Evolutionary conservation across 139 green algal genomes (phyloP), one percentile per base, ranked within the genome.

Genomic region (Tetradesmus lagerheimii): DNA sequence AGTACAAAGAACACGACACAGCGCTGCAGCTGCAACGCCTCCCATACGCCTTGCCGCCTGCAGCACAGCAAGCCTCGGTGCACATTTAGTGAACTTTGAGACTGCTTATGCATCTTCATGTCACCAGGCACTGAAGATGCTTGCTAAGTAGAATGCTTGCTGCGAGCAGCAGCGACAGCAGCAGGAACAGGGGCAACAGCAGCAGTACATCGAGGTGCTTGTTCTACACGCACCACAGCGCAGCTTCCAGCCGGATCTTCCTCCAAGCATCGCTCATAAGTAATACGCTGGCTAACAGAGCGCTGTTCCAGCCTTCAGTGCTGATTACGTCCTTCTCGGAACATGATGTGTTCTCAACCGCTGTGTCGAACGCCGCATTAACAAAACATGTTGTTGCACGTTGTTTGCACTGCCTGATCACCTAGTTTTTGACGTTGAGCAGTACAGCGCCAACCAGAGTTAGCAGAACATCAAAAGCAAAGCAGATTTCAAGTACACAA

Each of bases 21-120:
- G 25, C 88, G 41, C 67, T 91, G 88, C 88, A 91, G 64, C 57
- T 91, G 88, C 80, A 91, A 47, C 6, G 88, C 88, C 20, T 91
- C 88, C 39, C 80, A 84, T 2, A 88, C 64, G 31, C 88, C 88
- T 29, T 57, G 43, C 14, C n/a, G 85, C 88, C 88, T 91, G 87
- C 87, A 79, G 14, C 8, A 23, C 38, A 67, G 38, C 38, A 27
- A 29, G 14, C 37, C 77, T 62, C 47, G 20, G 47, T 62, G 47
- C 8, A 1, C 47, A 62, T 23, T 62, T 14, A 62, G n/a, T n/a
- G n/a, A n/a, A n/a, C n/a, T n/a, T n/a, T n/a, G n/a, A n/a, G n/a
- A n/a, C n/a, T n/a, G n/a, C n/a, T n/a, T n/a, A n/a, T n/a, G n/a
- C n/a, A n/a, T n/a, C n/a, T n/a, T n/a, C n/a, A n/a, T n/a, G n/a